A percentile compares a stretch with the other conserved stretches of the same genome.
Evolutionary conservation across 805 yeast genomes (phyloP).

Genomic region (Ogataea sp.): DNA sequence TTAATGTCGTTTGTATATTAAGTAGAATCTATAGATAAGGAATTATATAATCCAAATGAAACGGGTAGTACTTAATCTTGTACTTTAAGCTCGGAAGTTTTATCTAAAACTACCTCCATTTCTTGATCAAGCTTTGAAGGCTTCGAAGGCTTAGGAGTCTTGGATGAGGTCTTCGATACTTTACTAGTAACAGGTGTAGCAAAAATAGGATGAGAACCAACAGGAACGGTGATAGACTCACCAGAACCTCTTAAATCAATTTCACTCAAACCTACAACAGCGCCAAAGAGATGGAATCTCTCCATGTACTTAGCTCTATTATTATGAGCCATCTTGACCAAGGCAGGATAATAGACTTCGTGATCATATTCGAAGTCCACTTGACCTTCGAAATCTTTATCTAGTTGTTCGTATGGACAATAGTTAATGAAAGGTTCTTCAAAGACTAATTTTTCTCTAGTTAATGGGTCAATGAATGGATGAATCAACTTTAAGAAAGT

Average conservation of each 20-base stretch:
- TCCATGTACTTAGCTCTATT: constrained; percentile 58
- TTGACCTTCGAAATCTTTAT: constrained; percentile 75
- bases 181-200: not conserved
- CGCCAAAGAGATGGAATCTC: constrained; percentile 68
- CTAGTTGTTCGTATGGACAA: constrained; percentile 77
- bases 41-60: no score
- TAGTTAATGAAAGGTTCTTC: constrained; percentile 83
- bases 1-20: no score
- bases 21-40: no score
- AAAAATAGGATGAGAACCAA: constrained; percentile 22
- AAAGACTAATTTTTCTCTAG: constrained; percentile 87
- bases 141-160: not conserved
- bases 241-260: constrained; percentile 52
- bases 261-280: constrained; percentile 73
- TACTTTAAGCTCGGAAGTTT: not conserved
- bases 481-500: constrained; percentile 84
- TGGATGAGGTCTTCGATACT: not conserved
- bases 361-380: constrained; percentile 83
- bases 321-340: constrained; percentile 50
- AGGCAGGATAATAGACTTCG: constrained; percentile 66
- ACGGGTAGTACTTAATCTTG: no score
- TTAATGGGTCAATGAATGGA: constrained; percentile 94
- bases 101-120: not conserved
- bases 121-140: not conserved
- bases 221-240: constrained; percentile 19